phyloP scores from a whole-genome alignment of 2,329 filamentous ascomycete species.

The Emmonsiellopsis sp. region DNA sequence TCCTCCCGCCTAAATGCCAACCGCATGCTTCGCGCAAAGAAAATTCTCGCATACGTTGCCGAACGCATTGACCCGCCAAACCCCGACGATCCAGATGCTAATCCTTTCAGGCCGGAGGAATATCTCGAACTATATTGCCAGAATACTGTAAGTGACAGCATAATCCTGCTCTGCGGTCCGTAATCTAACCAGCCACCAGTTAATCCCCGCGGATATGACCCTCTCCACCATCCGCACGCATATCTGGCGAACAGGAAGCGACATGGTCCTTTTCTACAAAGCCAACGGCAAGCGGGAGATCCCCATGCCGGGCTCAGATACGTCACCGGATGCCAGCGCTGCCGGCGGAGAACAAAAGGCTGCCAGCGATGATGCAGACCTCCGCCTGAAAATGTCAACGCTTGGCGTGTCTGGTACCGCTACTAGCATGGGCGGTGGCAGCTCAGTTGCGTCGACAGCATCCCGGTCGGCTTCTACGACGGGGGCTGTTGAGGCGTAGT shows the following conservation, averaged over 20 bases:
- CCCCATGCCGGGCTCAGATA: constrained; percentile 14
- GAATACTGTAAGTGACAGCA: constrained; percentile 60
- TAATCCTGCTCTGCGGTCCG: not conserved
- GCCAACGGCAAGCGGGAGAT: constrained; percentile 69
- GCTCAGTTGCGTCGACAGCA: not conserved
- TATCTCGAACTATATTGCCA: constrained; percentile 95
- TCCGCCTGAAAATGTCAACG: not conserved
- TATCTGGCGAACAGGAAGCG: constrained; percentile 90
- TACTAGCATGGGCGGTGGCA: not conserved
- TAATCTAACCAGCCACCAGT: constrained; percentile 15
- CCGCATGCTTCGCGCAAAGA: constrained; percentile 89
- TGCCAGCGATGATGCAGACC: not conserved
- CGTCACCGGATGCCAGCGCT: not conserved
- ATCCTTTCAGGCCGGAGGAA: constrained; percentile 69
- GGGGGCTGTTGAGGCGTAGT: not conserved
- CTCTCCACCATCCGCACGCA: constrained; percentile 87
- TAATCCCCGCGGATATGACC: constrained; percentile 71
- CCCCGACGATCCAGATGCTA: constrained; percentile 47
- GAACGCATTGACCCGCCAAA: constrained; percentile 72
- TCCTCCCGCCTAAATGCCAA: constrained; percentile 94
- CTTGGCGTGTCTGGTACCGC: not conserved
- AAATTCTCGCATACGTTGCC: constrained; percentile 84
- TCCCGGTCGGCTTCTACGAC: not conserved
- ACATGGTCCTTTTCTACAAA: constrained; percentile 85
- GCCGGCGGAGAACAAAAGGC: not conserved